phyloP scores from a whole-genome alignment of 106 monocot species.

The Dendrobium officinale region DNA sequence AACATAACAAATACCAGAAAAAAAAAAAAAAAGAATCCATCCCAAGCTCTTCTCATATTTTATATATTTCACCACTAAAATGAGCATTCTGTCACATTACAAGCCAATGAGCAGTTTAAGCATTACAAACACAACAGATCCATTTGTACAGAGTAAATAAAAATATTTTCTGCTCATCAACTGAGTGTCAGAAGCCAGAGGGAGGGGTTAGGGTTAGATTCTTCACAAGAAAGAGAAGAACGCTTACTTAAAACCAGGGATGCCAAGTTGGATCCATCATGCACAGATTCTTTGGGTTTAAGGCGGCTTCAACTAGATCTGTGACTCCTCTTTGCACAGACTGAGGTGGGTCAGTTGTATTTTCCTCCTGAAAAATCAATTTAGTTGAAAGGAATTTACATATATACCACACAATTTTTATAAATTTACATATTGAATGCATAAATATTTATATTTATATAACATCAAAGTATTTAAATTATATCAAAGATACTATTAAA shows the following conservation, averaged over 20 bases:
- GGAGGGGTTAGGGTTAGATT: too few species aligned
- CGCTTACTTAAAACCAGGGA: slow-evolving; percentile 70
- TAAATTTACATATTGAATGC: too few species aligned
- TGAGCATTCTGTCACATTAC: neutral
- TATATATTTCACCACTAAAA: neutral
- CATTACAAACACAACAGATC: neutral
- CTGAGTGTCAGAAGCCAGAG: neutral
- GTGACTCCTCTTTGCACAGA: slow-evolving; percentile 87
- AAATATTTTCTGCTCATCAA: too few species aligned
- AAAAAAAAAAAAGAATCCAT: neutral
- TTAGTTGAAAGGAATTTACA: neutral
- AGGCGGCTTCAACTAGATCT: slow-evolving; percentile 74
- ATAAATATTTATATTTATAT: too few species aligned
- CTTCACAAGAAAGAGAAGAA: neutral
- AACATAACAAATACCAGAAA: too few species aligned
- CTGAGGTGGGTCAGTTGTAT: slow-evolving; percentile 69
- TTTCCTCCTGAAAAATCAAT: slow-evolving; percentile 62
- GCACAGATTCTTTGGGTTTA: slow-evolving; percentile 75
- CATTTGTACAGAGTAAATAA: neutral
- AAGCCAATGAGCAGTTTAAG: neutral
- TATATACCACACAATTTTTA: too few species aligned
- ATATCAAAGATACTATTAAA: too few species aligned
- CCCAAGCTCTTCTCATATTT: neutral
- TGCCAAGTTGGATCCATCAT: slow-evolving; percentile 99
- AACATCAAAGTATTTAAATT: too few species aligned